Conservation (phyloP, 108 stramenopile genomes). For the Skeletonema tropicum region DNA sequence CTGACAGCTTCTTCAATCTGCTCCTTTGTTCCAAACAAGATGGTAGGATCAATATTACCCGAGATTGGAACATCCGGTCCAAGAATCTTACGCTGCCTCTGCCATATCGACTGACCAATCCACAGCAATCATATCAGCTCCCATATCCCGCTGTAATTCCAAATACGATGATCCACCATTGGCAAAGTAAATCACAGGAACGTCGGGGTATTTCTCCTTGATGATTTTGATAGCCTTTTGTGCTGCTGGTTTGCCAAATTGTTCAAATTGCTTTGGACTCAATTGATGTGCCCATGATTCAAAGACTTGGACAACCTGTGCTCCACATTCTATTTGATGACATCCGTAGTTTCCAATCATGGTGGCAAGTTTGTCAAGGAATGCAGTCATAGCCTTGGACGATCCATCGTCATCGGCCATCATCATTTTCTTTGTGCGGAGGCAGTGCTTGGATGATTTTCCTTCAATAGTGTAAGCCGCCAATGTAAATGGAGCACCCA, state of each 20-base stretch:
- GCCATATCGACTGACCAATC: constrained; percentile 93
- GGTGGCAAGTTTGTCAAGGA: constrained; percentile 88
- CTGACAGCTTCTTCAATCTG: constrained; percentile 89
- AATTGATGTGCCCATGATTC: constrained; percentile 98
- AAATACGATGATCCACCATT: constrained; percentile 94
- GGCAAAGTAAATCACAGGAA: constrained; percentile 98
- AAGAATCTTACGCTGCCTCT: constrained; percentile 78
- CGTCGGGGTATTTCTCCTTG: constrained; percentile 86
- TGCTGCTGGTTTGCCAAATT: constrained; percentile 90
- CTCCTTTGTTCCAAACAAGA: constrained; percentile 91
- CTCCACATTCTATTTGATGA: constrained; percentile 97
- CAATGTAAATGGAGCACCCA: constrained; percentile 98
- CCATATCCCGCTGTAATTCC: constrained; percentile 91
- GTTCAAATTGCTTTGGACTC: constrained; percentile 78
- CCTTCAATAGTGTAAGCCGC: constrained; percentile 97
- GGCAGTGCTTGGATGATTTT: constrained; percentile 86
- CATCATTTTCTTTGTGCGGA: constrained; percentile 90
- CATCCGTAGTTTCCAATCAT: constrained; percentile 93
- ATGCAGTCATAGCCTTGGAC: constrained; percentile 70
- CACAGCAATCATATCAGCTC: constrained; percentile 87
- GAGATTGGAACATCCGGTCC: constrained; percentile 84
- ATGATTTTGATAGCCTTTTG: constrained; percentile 89
- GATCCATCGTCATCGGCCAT: constrained; percentile 77
- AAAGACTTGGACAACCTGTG: constrained; percentile 98
- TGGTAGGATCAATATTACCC: constrained; percentile 94